These are phyloP conservation scores for Euphorbia celastroides DNA, from an alignment of 441 rosid genomes.

Conservation along the genomic window DNA sequence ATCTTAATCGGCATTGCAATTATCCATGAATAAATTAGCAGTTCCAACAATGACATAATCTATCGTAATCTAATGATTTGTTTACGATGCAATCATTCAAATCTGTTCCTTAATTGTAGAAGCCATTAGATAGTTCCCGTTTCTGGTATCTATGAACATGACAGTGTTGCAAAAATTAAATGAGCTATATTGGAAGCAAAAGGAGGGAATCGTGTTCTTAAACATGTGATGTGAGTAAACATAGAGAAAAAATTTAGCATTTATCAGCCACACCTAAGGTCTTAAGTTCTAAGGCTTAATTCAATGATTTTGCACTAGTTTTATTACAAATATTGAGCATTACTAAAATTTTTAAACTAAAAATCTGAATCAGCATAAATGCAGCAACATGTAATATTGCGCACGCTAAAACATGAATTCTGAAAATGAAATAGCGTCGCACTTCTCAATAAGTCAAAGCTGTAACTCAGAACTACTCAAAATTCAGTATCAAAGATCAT, in stretches of 20 bases:
- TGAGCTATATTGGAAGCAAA: neutral
- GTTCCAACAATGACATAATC: neutral
- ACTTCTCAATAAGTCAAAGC: neutral
- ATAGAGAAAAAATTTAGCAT: neutral
- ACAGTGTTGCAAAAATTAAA: neutral
- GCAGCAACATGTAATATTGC: neutral
- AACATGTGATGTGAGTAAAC: neutral
- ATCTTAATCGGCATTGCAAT: neutral
- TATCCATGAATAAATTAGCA: neutral
- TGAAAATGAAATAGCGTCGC: too few relatives aligned
- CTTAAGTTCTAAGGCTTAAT: neutral
- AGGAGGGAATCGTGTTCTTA: neutral
- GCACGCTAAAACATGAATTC: too few relatives aligned
- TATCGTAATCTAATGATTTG: neutral
- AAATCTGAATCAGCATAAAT: neutral
- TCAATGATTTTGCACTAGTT: neutral
- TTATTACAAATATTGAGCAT: neutral
- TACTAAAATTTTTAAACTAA: neutral
- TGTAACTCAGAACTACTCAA: neutral
- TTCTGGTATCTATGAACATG: neutral
- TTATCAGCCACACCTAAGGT: neutral
- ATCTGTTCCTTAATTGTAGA: neutral
- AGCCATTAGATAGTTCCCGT: neutral
- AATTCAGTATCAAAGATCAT: neutral
- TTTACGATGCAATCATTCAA: neutral